Base-by-base conservation (phyloP, 345 rosid genomes). In the Hypericum perforatum region DNA sequence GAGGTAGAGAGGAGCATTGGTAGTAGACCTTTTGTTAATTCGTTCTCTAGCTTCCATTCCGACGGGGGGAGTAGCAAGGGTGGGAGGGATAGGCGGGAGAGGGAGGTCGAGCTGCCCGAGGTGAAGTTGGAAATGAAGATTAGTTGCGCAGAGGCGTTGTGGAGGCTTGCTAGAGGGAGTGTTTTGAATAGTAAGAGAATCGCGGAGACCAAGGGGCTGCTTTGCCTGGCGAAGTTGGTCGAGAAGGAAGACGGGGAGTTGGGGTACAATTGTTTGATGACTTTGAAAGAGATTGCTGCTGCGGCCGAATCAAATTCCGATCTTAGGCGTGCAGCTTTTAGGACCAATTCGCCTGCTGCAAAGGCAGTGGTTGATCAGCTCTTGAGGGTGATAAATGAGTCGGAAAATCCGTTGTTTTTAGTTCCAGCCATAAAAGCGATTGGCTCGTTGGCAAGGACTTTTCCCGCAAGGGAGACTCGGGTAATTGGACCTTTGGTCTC, bases 161-260 rank as follows among this genome's bases (percentile, higher is more conserved):
- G 87, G 96, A 86, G 76, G 95, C 82, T 91, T 41, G 86, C 96
- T 3, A 77, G 70, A 51, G 86, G 71, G 49, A 91, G 84, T 58
- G 76, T 84, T 12, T 58, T 71, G 0, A 91, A 91, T 57, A 78
- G 96, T 67, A 72, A 67, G 76, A 76, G 78, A 59, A 81, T 91
- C 39, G 76, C 96, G 0, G 98, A 91, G 68, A 91, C 98, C 0
- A 91, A 87, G 68, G 98, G 98, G 14, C 63, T 91, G 69, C 96
- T 91, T 63, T 76, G 94, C 64, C 71, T 91, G 65, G 98, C 96
- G 0, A 91, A 84, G 66, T 69, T 87, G 58, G 84, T 91, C 1
- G 96, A 87, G 56, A 81, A 55, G 15, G 94, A 78, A 62, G 66
- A 54, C 6, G 92, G 85, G 11, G 82, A 82, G 13, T 66, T 91